These are phyloP conservation scores for Phytophthora syringae DNA, from an alignment of 352 stramenopile genomes.

Conservation along the genomic window DNA sequence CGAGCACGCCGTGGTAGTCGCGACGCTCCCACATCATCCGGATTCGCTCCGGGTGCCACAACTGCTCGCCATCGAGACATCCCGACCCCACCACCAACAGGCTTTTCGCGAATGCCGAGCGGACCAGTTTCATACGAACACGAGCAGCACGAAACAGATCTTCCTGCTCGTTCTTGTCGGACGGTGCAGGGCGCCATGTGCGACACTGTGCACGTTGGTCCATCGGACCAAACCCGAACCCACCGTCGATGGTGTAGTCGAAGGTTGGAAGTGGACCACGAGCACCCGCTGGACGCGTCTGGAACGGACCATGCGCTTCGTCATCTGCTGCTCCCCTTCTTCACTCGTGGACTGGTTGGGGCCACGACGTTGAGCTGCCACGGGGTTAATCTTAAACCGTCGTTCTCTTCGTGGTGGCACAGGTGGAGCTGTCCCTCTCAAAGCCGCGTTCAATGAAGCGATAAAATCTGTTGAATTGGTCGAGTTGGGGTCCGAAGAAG, in stretches of 20 bases:
- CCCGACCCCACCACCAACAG: conserved; percentile 36
- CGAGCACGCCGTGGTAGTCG: conserved; percentile 80
- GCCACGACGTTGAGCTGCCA: conserved; percentile 34
- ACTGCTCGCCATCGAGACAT: conserved; percentile 64
- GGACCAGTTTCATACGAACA: conserved; percentile 82
- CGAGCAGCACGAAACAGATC: conserved; percentile 77
- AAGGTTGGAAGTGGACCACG: conserved; percentile 46
- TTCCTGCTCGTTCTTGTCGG: conserved; percentile 76
- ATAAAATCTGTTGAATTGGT: conserved; percentile 16
- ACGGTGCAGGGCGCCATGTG: conserved; percentile 45
- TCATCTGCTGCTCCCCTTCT: conserved; percentile 1
- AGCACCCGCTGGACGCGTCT: not conserved
- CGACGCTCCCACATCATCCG: conserved; percentile 81
- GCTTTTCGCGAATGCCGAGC: conserved; percentile 49
- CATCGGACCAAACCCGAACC: conserved; percentile 31
- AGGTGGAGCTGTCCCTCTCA: conserved; percentile 4
- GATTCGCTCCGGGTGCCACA: conserved; percentile 83
- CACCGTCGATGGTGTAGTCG: conserved; percentile 40
- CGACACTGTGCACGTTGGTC: conserved; percentile 32
- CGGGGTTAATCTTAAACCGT: conserved; percentile 40
- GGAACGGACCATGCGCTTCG: not conserved
- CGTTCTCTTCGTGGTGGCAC: conserved; percentile 22
- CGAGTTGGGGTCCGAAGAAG: not conserved
- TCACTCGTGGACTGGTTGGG: conserved; percentile 12
- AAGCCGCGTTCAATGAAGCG: conserved; percentile 13